Evolutionary conservation across 2,329 filamentous ascomycete genomes (phyloP), one percentile per base, ranked within the genome.

Genomic region (Rasamsonia emersonii): DNA sequence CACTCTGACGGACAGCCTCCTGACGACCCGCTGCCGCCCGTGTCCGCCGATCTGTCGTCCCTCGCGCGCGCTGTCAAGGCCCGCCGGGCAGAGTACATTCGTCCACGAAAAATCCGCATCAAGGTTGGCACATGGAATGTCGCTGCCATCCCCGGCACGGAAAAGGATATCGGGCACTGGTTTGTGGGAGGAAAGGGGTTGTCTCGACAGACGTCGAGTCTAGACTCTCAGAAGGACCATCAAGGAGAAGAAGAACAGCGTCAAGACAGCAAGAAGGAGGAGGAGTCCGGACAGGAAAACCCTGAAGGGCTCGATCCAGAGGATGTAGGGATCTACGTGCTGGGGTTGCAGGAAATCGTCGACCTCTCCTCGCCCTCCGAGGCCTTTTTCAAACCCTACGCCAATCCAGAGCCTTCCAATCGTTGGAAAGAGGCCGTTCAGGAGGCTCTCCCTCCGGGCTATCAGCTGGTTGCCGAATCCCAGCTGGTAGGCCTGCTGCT

Each of bases 81-180:
- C 23, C 75, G 91, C 33, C 75, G 79, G 48, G 64, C 73, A 29
- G 88, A 96, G 56, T 98, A 88, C 55, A 80, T 82, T 16, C 75
- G 78, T 21, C 74, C 78, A 25, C 79, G 79, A 53, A 73, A 73
- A 30, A 75, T 94, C 45, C 79, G 79, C 43, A 74, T 98, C 58
- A 95, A 95, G 61, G 72, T 98, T 31, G 91, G 89, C 24, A 82
- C 84, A 0, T 98, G 91, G 91, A 98, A 98, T 59, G 85, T 94
- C 10, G 91, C 86, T 3, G 79, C 81, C 1, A 79, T 82, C 42
- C 77, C 83, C 9, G 86, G 83, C 15, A 86, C 86, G 0, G 86
- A 94, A 56, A 83, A 85, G 44, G 91, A 96, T 52, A 64, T 98
- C 4, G 82, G 77, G 5, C 76, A 74, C 18, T 98, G 91, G 91